A percentile compares a stretch with the other conserved stretches of the same genome.
These are phyloP conservation scores for Chrysoporthe puriensis DNA, from an alignment of 2,329 filamentous ascomycete species.

Conservation along the genomic window DNA sequence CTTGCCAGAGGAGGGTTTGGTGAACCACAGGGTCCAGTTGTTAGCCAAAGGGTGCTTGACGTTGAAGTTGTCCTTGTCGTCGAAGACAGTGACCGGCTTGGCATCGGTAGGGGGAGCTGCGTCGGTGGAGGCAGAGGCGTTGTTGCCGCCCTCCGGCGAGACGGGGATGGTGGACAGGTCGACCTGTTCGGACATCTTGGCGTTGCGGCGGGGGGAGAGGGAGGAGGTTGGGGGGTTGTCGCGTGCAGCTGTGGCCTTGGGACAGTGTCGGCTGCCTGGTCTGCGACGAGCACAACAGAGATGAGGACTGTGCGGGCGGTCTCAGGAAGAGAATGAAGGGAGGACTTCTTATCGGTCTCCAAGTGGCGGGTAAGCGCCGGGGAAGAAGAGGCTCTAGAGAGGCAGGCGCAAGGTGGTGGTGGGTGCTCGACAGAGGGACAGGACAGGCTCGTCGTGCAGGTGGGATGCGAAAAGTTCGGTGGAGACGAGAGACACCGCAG, in stretches of 20 bases:
- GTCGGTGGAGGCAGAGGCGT: slow-evolving; percentile 52
- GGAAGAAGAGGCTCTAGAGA: neutral
- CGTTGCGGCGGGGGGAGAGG: neutral
- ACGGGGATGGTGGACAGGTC: slow-evolving; percentile 71
- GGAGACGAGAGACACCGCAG: slow-evolving; percentile 7
- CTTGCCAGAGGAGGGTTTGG: slow-evolving; percentile 95
- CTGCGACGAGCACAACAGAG: neutral
- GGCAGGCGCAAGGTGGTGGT: slow-evolving; percentile 3
- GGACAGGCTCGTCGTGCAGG: slow-evolving; percentile 14
- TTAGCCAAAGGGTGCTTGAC: slow-evolving; percentile 98
- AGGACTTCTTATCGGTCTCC: neutral
- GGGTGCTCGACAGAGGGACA: slow-evolving; percentile 12
- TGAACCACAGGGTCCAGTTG: slow-evolving; percentile 99
- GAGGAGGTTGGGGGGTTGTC: neutral
- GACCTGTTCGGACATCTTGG: slow-evolving; percentile 58
- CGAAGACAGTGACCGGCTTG: slow-evolving; percentile 90
- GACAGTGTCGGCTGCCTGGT: neutral
- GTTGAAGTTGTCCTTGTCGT: slow-evolving; percentile 98
- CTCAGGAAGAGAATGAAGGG: neutral
- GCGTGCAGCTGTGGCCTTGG: slow-evolving; percentile 1
- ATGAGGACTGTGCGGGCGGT: neutral
- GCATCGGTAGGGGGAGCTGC: slow-evolving; percentile 49
- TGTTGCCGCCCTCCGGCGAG: slow-evolving; percentile 64
- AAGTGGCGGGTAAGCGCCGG: neutral
- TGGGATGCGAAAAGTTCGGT: slow-evolving; percentile 26